Conservation (phyloP, 2,329 filamentous ascomycete species). For the Pseudogymnoascus sp. region DNA sequence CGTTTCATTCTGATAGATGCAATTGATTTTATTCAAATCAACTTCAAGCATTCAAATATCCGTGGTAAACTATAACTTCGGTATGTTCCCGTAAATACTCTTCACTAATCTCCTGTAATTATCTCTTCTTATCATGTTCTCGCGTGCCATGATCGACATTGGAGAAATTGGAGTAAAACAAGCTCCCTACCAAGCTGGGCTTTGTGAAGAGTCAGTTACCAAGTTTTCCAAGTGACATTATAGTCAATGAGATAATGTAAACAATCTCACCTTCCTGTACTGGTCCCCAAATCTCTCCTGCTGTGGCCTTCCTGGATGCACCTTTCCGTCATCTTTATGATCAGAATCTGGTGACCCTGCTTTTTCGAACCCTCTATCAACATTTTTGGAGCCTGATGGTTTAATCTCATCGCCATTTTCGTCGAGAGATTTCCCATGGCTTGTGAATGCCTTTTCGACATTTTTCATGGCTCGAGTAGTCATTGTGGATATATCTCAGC, state of each 20-base stretch:
- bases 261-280: background rate
- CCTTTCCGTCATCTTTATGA: background rate
- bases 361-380: background rate
- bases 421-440: constrained; percentile 1
- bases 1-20: constrained; percentile 5
- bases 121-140: background rate
- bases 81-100: background rate
- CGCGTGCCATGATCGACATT: background rate
- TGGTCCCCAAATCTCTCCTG: constrained; percentile 7
- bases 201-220: background rate
- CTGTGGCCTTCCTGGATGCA: constrained; percentile 4
- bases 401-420: background rate
- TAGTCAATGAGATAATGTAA: background rate
- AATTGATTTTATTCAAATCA: constrained; percentile 7
- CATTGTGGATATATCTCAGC: background rate
- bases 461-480: background rate
- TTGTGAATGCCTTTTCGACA: background rate
- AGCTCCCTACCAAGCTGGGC: background rate
- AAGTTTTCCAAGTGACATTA: background rate
- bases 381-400: background rate
- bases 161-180: background rate
- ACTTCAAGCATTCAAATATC: background rate
- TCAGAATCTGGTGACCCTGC: background rate
- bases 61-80: background rate
- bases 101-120: background rate